Evolutionary conservation across 2,329 filamentous ascomycete species (phyloP).

Genomic region (Phaeomoniella chlamydospora): DNA sequence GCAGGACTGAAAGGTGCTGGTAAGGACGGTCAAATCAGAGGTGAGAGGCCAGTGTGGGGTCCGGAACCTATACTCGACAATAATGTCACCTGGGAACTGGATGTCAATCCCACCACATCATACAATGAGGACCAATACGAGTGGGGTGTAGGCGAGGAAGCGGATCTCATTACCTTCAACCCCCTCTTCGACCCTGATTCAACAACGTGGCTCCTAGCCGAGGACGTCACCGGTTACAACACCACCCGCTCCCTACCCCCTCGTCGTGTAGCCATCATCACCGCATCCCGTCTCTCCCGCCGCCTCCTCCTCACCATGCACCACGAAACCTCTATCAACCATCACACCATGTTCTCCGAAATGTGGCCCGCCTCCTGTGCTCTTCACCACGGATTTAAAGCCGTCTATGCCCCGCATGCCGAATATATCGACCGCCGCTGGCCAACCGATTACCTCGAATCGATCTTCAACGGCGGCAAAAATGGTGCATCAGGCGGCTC

Average conservation of each 20-base stretch:
- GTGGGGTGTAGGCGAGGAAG: constrained; percentile 84
- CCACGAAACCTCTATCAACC: constrained; percentile 67
- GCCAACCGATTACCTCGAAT: constrained; percentile 64
- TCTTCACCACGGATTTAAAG: constrained; percentile 84
- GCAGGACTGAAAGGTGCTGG: constrained; percentile 23
- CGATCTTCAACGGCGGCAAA: constrained; percentile 64
- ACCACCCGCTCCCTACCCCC: constrained; percentile 44
- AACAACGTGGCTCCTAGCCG: constrained; percentile 68
- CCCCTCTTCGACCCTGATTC: constrained; percentile 82
- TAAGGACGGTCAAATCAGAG: constrained; percentile 18
- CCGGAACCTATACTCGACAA: constrained; percentile 52
- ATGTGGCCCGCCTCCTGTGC: constrained; percentile 89
- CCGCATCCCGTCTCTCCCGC: constrained; percentile 68
- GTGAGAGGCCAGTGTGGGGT: constrained; percentile 66
- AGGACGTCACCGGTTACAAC: constrained; percentile 79
- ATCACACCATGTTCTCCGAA: constrained; percentile 85
- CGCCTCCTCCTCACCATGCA: constrained; percentile 79
- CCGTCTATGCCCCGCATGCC: constrained; percentile 79
- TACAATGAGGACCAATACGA: constrained; percentile 67
- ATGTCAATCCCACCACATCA: constrained; percentile 59
- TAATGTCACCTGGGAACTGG: constrained; percentile 54
- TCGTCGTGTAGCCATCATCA: constrained; percentile 78
- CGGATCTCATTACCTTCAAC: constrained; percentile 82
- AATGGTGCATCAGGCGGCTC: constrained; percentile 64
- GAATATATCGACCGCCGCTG: constrained; percentile 77